Base-by-base conservation (phyloP, 106 monocot species). In the Alisma plantagoaquatica region DNA sequence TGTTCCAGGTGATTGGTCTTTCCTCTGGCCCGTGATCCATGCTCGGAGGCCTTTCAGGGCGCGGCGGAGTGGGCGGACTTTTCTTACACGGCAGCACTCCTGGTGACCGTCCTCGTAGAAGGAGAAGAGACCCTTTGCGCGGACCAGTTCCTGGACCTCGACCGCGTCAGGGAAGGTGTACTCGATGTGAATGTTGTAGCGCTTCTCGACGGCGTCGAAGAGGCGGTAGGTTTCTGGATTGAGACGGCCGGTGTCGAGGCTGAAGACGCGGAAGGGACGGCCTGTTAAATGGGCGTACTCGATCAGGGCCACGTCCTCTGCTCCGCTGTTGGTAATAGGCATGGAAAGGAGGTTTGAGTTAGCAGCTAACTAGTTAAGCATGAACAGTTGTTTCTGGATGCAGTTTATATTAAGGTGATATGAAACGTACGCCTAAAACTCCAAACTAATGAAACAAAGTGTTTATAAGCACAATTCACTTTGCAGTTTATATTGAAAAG, bases 31-130 rank as follows among this genome's bases (percentile, higher is more conserved):
- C 11, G 89, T 96, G 68, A 96, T 96, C 96, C 96, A 89, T 41
- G 96, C 96, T 50, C 41, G 69, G 50, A 96, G 73, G 8, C 96
- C 96, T 38, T 71, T 89, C 28, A 96, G 84, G 11, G 88, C 84
- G 53, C 81, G 69, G 33, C 84, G 73, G 43, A 94, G 43, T 0
- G 88, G 88, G 31, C 84, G 74, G 29, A 96, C 94, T 62, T 89
- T 96, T 56, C 96, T 73, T 19, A 79, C 78, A 11, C 81, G 62
- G 78, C 96, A 96, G 76, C 88, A 89, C 54, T 96, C 89, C 46
- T 89, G 94, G 75, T 96, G 94, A 2, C 94, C 94, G 43, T 96
- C 88, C 65, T 96, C 87, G 15, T 96, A 96, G 73, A 96, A 88
- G 3, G 94, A 96, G 70, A 96, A 96, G 28, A 96, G 63, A 16